These are phyloP conservation scores for Vachellia pachyceras DNA, from an alignment of 306 rosid species.

Conservation along the genomic window DNA sequence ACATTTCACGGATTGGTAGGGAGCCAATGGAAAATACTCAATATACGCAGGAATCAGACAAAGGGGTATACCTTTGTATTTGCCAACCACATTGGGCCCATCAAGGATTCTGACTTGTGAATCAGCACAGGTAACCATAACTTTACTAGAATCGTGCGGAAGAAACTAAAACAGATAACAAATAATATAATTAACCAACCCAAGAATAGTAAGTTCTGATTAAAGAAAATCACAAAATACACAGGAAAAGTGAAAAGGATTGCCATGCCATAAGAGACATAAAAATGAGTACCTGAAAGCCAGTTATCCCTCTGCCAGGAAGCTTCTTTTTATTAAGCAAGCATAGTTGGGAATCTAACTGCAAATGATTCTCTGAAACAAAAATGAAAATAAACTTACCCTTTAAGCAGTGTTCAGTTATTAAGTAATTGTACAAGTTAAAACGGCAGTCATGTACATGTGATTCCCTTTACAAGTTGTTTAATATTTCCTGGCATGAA, in stretches of 20 bases:
- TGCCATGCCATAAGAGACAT: slow-evolving; percentile 29
- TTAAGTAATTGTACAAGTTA: slow-evolving; percentile 7
- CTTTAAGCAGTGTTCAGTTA: slow-evolving; percentile 3
- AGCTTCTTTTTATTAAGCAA: slow-evolving; percentile 78
- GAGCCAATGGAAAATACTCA: slow-evolving; percentile 2
- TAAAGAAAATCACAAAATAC: slow-evolving; percentile 10
- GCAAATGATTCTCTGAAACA: slow-evolving; percentile 71
- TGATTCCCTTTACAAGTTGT: slow-evolving; percentile 15
- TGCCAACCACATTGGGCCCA: slow-evolving; percentile 72
- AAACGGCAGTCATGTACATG: slow-evolving; percentile 8
- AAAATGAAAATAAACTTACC: slow-evolving; percentile 37
- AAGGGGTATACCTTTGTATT: slow-evolving; percentile 72
- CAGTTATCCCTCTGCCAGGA: slow-evolving; percentile 76
- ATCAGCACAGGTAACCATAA: slow-evolving; percentile 86
- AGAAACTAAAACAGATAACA: slow-evolving; percentile 64
- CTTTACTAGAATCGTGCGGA: slow-evolving; percentile 73
- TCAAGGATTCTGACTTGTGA: slow-evolving; percentile 89
- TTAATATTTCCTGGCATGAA: slow-evolving; percentile 16
- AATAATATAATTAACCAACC: slow-evolving; percentile 13
- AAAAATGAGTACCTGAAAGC: slow-evolving; percentile 72
- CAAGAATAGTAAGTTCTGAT: neutral
- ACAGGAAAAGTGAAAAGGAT: neutral
- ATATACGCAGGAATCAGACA: slow-evolving; percentile 20
- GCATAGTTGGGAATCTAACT: slow-evolving; percentile 65
- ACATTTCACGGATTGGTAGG: neutral